These are phyloP conservation scores for Penicillium sp. DNA, from an alignment of 2,329 filamentous ascomycete species.

Conservation along the genomic window DNA sequence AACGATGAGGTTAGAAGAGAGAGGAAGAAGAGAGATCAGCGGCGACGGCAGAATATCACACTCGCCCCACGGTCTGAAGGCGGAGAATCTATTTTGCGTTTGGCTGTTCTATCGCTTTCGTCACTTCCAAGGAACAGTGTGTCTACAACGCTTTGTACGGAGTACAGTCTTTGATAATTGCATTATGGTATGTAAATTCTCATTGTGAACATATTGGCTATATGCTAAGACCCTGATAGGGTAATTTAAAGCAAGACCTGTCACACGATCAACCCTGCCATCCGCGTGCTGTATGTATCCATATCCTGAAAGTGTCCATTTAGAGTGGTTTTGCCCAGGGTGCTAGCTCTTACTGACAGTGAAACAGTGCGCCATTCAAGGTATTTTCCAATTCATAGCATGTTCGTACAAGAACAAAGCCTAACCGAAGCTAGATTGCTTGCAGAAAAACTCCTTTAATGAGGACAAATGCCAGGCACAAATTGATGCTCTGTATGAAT, in stretches of 20 bases:
- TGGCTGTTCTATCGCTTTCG: constrained; percentile 13
- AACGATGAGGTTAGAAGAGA: constrained; percentile 11
- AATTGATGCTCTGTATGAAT: constrained; percentile 82
- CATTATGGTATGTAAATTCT: constrained; percentile 9
- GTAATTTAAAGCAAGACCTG: constrained; percentile 57
- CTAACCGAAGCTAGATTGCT: constrained; percentile 54
- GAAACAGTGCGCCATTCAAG: constrained; percentile 78
- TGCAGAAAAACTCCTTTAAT: constrained; percentile 74
- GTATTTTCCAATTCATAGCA: constrained; percentile 40
- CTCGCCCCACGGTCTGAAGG: constrained; percentile 16
- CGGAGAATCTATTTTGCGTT: constrained; percentile 36
- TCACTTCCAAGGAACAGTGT: constrained; percentile 2
- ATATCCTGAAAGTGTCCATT: not conserved
- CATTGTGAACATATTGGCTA: not conserved
- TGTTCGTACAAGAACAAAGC: not conserved
- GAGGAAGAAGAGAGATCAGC: constrained; percentile 24
- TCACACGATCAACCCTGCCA: constrained; percentile 72
- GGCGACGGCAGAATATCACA: constrained; percentile 23
- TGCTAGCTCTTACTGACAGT: constrained; percentile 14
- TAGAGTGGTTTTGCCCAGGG: not conserved
- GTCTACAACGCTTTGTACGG: not conserved
- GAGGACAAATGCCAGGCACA: constrained; percentile 71
- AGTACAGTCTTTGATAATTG: not conserved
- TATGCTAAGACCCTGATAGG: constrained; percentile 19
- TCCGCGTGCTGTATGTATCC: constrained; percentile 61